phyloP scores from a whole-genome alignment of 495 filamentous ascomycete genomes.

The Peziza echinospora region DNA sequence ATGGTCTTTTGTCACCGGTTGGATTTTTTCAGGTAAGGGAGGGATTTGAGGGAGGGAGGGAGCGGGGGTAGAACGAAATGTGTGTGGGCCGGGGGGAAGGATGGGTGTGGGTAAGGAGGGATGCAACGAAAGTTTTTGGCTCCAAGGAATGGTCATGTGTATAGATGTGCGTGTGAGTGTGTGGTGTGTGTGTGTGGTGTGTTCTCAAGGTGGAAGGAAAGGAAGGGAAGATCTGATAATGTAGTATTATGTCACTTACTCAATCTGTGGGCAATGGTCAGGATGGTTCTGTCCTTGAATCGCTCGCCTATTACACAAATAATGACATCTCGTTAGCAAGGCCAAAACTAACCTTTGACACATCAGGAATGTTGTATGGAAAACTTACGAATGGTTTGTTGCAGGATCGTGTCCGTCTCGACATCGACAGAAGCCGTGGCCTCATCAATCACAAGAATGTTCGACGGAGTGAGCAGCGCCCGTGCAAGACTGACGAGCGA shows the following conservation, averaged over 20 bases:
- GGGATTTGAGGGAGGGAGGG: too few relatives aligned
- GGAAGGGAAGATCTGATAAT: conserved; percentile 1
- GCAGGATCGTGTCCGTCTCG: conserved; percentile 18
- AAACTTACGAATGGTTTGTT: conserved; percentile 16
- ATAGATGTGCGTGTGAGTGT: too few relatives aligned
- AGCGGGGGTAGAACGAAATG: too few relatives aligned
- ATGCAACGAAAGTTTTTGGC: too few relatives aligned
- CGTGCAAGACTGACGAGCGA: conserved; percentile 85
- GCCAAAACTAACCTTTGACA: conserved; percentile 9
- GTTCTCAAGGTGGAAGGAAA: too few relatives aligned
- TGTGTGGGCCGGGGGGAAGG: too few relatives aligned
- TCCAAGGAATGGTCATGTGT: too few relatives aligned
- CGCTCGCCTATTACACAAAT: conserved; percentile 12
- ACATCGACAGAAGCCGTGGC: conserved; percentile 85
- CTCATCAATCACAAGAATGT: conserved; percentile 93
- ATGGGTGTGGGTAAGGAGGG: too few relatives aligned
- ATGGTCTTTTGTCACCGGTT: too few relatives aligned
- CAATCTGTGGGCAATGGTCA: conserved; percentile 93
- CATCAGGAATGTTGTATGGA: conserved; percentile 1
- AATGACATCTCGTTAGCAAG: not conserved
- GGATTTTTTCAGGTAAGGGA: too few relatives aligned
- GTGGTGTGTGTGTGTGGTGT: too few relatives aligned
- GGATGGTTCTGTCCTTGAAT: conserved; percentile 55
- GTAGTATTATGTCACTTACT: conserved; percentile 49
- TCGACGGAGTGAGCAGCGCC: conserved; percentile 81